Percentiles rank a stretch among this genome's conserved stretches.
Conservation (phyloP, 352 stramenopile species). For the Phytophthora citrophthora region DNA sequence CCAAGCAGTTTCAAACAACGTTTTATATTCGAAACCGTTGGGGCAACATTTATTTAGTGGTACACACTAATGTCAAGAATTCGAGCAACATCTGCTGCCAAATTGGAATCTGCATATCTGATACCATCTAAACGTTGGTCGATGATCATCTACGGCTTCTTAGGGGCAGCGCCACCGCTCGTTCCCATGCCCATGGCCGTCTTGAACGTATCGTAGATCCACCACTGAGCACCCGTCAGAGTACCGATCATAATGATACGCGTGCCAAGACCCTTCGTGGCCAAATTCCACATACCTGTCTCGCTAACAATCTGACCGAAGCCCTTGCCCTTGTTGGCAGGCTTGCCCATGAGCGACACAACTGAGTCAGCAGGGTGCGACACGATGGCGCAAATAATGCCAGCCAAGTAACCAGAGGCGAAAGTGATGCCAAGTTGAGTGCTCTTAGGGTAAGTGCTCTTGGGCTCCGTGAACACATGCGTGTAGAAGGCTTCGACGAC, state of each 20-base stretch:
- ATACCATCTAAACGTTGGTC: too few relatives aligned
- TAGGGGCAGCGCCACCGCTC: conserved; percentile 72
- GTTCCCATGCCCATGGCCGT: conserved; percentile 91
- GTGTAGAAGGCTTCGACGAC: conserved; percentile 88
- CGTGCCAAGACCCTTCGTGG: conserved; percentile 90
- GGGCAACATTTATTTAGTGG: conserved; percentile 9
- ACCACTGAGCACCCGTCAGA: conserved; percentile 96
- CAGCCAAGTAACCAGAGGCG: conserved; percentile 97
- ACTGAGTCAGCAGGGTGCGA: conserved; percentile 99
- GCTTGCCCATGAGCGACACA: conserved; percentile 96
- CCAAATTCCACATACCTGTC: conserved; percentile 72
- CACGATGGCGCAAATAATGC: conserved; percentile 98
- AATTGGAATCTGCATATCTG: too few relatives aligned
- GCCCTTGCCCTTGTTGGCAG: conserved; percentile 89
- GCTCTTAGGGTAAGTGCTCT: conserved; percentile 90
- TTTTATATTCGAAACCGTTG: conserved; percentile 16
- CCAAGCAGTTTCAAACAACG: conserved; percentile 40
- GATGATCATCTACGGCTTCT: conserved; percentile 55
- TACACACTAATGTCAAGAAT: neutral
- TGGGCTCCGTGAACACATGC: conserved; percentile 90
- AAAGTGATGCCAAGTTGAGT: conserved; percentile 97
- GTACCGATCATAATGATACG: conserved; percentile 97
- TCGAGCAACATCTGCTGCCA: neutral
- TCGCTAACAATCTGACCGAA: conserved; percentile 88
- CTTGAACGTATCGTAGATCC: conserved; percentile 97